These are phyloP conservation scores for Solanum pimpinellifolium DNA, from an alignment of 257 asterid species.

Conservation along the genomic window DNA sequence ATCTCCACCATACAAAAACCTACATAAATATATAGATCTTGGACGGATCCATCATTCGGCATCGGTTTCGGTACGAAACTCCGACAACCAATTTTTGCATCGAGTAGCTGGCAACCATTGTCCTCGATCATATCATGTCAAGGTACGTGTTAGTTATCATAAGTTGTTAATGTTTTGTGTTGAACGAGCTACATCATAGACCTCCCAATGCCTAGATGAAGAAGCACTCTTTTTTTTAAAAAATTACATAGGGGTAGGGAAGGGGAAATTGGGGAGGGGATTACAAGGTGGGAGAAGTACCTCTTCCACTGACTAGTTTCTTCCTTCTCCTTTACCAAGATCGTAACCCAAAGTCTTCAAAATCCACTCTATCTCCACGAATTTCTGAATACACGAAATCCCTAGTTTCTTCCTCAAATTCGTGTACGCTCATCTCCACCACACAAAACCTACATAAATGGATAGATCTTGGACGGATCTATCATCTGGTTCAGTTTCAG, in stretches of 20 bases:
- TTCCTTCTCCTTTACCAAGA: background rate
- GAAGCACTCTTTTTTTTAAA: constrained; percentile 36
- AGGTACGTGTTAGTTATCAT: constrained; percentile 93
- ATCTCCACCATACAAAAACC: background rate
- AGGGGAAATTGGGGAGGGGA: background rate
- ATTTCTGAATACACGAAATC: background rate
- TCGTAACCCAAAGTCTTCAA: background rate
- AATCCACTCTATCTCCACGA: background rate
- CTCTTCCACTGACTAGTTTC: background rate
- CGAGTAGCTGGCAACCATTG: background rate
- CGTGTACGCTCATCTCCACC: background rate
- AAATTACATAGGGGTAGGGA: background rate
- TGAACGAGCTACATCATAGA: constrained; percentile 93
- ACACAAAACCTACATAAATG: background rate
- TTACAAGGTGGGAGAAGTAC: background rate
- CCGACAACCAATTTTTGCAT: background rate
- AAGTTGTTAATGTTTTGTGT: constrained; percentile 77
- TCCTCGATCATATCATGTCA: constrained; percentile 87
- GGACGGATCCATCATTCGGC: background rate
- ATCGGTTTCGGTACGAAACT: background rate
- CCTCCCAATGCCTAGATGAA: constrained; percentile 96
- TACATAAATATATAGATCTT: background rate
- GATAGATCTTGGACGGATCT: background rate
- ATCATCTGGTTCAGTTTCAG: background rate
- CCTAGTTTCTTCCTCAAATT: background rate